Conservation (phyloP, 495 filamentous ascomycete genomes). For the Lasiosphaeria miniovina region DNA sequence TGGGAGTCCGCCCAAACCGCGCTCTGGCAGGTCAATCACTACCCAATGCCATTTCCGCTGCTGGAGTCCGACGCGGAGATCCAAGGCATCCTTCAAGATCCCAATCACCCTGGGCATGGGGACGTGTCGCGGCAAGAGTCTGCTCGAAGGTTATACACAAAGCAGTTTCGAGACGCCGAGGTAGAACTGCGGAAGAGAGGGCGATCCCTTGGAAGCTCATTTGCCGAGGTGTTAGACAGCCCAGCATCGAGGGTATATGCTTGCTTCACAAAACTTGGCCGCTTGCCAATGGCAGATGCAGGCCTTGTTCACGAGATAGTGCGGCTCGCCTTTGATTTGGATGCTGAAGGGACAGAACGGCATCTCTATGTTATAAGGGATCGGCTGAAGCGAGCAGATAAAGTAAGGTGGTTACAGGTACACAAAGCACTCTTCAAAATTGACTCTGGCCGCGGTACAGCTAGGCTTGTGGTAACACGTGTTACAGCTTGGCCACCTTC, state of each 20-base stretch:
- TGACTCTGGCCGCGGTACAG: no score
- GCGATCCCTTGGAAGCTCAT: no score
- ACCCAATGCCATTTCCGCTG: constrained; percentile 32
- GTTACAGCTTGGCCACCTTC: no score
- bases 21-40: constrained; percentile 29
- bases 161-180: no score
- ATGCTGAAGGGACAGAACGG: constrained; percentile 4
- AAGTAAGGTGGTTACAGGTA: background rate
- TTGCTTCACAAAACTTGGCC: constrained; percentile 2
- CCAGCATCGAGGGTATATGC: background rate
- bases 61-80: constrained; percentile 1
- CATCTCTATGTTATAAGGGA: constrained; percentile 1
- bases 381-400: background rate
- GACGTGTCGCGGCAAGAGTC: no score
- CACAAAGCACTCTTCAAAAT: no score
- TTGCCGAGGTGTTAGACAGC: background rate
- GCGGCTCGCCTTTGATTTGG: constrained; percentile 3
- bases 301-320: constrained; percentile 1
- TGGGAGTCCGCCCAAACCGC: constrained; percentile 31
- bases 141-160: no score
- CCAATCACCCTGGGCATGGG: no score
- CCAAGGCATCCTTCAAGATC: background rate
- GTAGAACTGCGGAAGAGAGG: no score
- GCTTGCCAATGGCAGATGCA: constrained; percentile 3
- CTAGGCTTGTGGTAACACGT: no score